phyloP scores from a whole-genome alignment of 306 rosid genomes.

The Carpinus fangiana region DNA sequence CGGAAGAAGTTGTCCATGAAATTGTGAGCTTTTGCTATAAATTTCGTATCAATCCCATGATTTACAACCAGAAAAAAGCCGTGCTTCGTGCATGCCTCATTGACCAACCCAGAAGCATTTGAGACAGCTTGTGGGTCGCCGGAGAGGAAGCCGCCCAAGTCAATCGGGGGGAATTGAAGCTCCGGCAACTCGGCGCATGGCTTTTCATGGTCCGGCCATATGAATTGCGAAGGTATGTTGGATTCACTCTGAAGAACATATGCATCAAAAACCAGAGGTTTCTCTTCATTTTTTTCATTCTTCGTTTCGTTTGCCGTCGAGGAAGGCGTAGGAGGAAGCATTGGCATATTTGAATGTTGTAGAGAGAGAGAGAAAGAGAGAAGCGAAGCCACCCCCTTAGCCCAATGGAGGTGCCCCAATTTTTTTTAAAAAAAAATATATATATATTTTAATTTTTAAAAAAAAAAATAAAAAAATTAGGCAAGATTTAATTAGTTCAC shows the following conservation, averaged over 20 bases:
- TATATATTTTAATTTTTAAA: too few species aligned
- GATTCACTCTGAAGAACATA: slow-evolving; percentile 26
- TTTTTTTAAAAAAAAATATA: too few species aligned
- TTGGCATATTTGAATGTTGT: slow-evolving; percentile 28
- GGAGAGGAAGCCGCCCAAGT: slow-evolving; percentile 42
- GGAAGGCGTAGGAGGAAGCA: slow-evolving; percentile 34
- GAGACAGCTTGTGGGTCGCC: slow-evolving; percentile 35
- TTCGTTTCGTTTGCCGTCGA: slow-evolving; percentile 30
- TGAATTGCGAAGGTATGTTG: slow-evolving; percentile 49
- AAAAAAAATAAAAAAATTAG: too few species aligned
- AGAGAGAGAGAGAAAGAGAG: not conserved
- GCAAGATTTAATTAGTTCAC: too few species aligned
- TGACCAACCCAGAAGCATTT: slow-evolving; percentile 35
- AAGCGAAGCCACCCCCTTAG: too few species aligned
- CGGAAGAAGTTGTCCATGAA: slow-evolving; percentile 56
- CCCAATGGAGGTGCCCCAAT: too few species aligned
- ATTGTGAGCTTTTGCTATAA: slow-evolving; percentile 45
- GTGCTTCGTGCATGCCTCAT: slow-evolving; percentile 69
- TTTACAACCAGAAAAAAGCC: slow-evolving; percentile 72
- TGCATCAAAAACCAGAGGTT: slow-evolving; percentile 28
- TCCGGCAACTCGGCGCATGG: slow-evolving; percentile 39
- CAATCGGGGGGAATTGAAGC: slow-evolving; percentile 48
- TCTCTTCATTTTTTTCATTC: slow-evolving; percentile 7
- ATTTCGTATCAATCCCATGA: slow-evolving; percentile 66
- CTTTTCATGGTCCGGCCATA: slow-evolving; percentile 67